phyloP scores from a whole-genome alignment of 305 asterid species.

The Rubia tinctorum region DNA sequence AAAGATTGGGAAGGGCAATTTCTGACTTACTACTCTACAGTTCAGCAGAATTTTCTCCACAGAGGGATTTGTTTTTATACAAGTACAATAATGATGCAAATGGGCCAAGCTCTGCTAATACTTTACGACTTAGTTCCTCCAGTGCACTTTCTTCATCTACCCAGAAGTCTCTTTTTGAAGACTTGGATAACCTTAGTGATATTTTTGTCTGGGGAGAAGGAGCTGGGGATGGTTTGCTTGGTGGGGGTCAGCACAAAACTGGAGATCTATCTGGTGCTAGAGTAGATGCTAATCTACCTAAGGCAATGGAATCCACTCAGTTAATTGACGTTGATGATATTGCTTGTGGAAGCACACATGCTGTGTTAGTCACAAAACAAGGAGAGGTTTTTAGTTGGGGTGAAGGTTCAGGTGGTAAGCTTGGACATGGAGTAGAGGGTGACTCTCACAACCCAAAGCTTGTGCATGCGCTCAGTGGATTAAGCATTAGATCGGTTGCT shows the following conservation, averaged over 20 bases:
- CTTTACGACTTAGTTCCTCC: slow-evolving; percentile 43
- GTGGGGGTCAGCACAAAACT: slow-evolving; percentile 34
- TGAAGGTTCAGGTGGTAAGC: slow-evolving; percentile 58
- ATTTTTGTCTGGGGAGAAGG: slow-evolving; percentile 75
- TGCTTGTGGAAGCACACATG: slow-evolving; percentile 62
- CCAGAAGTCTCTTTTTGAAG: slow-evolving; percentile 45
- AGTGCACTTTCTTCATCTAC: slow-evolving; percentile 55
- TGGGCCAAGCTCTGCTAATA: slow-evolving; percentile 40
- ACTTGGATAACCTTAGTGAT: slow-evolving; percentile 41
- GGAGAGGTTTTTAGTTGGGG: slow-evolving; percentile 77
- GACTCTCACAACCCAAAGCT: slow-evolving; percentile 44
- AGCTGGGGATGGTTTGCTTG: slow-evolving; percentile 46
- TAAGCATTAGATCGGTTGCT: slow-evolving; percentile 41
- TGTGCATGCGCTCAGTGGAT: slow-evolving; percentile 43
- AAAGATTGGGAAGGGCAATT: slow-evolving; percentile 52
- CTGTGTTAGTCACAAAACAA: slow-evolving; percentile 52
- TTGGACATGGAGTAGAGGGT: slow-evolving; percentile 72
- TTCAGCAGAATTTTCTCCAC: slow-evolving; percentile 38
- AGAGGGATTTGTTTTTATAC: slow-evolving; percentile 38
- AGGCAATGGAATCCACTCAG: slow-evolving; percentile 52
- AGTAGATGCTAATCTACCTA: slow-evolving; percentile 49
- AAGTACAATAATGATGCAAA: slow-evolving; percentile 24
- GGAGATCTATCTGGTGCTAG: slow-evolving; percentile 30
- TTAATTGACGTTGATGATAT: slow-evolving; percentile 46
- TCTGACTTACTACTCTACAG: slow-evolving; percentile 44